Conservation (phyloP, 768 basidiomycete species). For the Rhizopogon roseolus region DNA sequence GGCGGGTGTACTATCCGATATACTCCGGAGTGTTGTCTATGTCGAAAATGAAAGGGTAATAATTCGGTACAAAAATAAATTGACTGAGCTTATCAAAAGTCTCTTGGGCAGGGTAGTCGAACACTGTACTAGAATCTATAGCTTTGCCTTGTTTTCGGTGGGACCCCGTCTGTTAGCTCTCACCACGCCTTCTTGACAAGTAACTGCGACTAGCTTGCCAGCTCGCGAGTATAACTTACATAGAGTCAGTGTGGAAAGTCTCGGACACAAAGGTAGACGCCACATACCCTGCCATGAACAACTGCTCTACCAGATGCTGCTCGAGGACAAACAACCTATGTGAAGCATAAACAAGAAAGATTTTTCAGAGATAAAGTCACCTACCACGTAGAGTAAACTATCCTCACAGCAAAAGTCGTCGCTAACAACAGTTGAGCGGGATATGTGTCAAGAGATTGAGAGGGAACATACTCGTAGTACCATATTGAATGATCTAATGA, state of each 20-base stretch:
- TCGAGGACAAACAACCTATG: constrained; percentile 59
- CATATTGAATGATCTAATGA: constrained; percentile 77
- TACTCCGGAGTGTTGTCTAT: too few relatives aligned
- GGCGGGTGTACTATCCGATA: too few relatives aligned
- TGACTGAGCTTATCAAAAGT: too few relatives aligned
- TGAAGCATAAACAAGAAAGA: background rate
- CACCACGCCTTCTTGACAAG: constrained; percentile 77
- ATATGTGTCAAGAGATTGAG: background rate
- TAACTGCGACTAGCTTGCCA: constrained; percentile 66
- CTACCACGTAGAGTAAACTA: constrained; percentile 74
- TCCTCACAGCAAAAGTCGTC: constrained; percentile 74
- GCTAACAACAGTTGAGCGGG: constrained; percentile 30
- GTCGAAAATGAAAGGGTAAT: too few relatives aligned
- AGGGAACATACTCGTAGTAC: constrained; percentile 60
- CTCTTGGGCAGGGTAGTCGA: too few relatives aligned
- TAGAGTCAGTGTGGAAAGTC: background rate
- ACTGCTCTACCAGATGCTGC: constrained; percentile 64
- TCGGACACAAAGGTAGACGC: background rate
- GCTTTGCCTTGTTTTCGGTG: constrained; percentile 27
- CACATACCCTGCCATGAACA: constrained; percentile 63
- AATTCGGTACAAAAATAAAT: too few relatives aligned
- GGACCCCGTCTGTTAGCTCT: constrained; percentile 51
- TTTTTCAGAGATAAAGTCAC: constrained; percentile 17
- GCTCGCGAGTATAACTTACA: constrained; percentile 61
- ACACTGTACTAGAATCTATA: too few relatives aligned